Percentiles rank a stretch among this genome's conserved stretches.
These are phyloP conservation scores for Calophaca sinica DNA, from an alignment of 306 rosid species.

Conservation along the genomic window DNA sequence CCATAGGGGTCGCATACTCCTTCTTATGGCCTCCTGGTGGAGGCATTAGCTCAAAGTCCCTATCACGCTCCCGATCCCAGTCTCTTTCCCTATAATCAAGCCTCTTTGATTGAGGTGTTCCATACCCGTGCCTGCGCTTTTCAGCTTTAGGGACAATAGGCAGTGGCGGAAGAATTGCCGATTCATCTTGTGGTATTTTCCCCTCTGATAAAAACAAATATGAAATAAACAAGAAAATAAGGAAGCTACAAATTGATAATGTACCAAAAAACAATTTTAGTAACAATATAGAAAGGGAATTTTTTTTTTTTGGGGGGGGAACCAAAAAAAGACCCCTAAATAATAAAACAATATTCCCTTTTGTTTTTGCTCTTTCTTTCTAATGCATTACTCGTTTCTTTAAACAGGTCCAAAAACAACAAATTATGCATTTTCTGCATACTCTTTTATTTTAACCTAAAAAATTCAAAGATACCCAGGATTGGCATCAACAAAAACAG, in stretches of 20 bases:
- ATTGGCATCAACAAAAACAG: conserved; percentile 16
- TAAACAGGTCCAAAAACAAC: conserved; percentile 26
- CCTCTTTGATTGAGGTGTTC: conserved; percentile 83
- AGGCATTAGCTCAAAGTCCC: conserved; percentile 98
- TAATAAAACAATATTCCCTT: conserved; percentile 1
- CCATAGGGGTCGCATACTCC: conserved; percentile 76
- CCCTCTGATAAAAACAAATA: conserved; percentile 67
- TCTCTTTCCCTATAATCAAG: conserved; percentile 85
- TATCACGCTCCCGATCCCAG: conserved; percentile 95
- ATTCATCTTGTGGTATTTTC: conserved; percentile 83
- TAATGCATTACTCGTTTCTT: conserved; percentile 27
- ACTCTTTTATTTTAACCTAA: conserved; percentile 7
- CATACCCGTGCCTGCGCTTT: conserved; percentile 67
- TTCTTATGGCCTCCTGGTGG: conserved; percentile 94
- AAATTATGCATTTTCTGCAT: background rate
- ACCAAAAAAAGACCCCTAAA: background rate
- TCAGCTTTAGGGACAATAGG: conserved; percentile 78
- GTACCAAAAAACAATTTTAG: background rate
- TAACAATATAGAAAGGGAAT: background rate
- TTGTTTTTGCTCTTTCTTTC: conserved; percentile 24
- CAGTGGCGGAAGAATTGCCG: conserved; percentile 88
- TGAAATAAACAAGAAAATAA: background rate
- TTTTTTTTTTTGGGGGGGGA: background rate
- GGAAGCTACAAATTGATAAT: conserved; percentile 35
- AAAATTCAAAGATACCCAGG: conserved; percentile 22